Evolutionary conservation across 2,329 filamentous ascomycete genomes (phyloP).

Genomic region (Pseudomassariella vexata): DNA sequence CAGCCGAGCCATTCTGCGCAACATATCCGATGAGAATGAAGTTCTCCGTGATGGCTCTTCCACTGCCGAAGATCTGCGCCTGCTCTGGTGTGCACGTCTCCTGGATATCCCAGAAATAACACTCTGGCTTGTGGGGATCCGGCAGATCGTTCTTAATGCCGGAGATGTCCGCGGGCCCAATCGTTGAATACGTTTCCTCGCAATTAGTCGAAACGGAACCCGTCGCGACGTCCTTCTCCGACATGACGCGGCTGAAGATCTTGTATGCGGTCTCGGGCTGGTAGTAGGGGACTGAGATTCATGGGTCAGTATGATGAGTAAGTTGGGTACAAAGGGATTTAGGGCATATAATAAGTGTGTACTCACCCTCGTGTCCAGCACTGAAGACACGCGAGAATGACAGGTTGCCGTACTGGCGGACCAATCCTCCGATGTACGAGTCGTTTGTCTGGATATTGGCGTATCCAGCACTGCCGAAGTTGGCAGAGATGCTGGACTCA

Average conservation of each 20-base stretch:
- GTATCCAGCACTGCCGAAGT: conserved; percentile 1
- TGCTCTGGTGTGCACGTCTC: conserved; percentile 5
- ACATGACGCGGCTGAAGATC: conserved; percentile 5
- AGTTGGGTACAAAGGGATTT: no score
- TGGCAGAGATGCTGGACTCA: neutral
- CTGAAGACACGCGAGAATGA: conserved; percentile 3
- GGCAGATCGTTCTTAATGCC: conserved; percentile 4
- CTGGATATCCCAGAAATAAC: conserved; percentile 9
- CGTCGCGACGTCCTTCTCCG: conserved; percentile 3
- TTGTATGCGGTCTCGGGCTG: conserved; percentile 5
- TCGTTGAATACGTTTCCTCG: conserved; percentile 1
- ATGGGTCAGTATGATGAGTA: neutral
- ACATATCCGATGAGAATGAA: conserved; percentile 5
- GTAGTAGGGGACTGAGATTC: conserved; percentile 3
- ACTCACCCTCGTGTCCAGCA: conserved; percentile 4
- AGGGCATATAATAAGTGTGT: no score
- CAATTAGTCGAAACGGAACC: neutral
- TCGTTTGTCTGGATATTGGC: conserved; percentile 3
- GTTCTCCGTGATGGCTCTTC: conserved; percentile 5
- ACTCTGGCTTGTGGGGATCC: conserved; percentile 1
- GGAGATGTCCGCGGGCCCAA: neutral
- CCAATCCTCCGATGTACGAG: conserved; percentile 4
- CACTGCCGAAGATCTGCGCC: neutral
- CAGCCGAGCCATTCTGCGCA: conserved; percentile 1
- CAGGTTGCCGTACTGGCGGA: conserved; percentile 3